Evolutionary conservation across 2,329 filamentous ascomycete genomes (phyloP).

Genomic region (Colletotrichum zoysiae): DNA sequence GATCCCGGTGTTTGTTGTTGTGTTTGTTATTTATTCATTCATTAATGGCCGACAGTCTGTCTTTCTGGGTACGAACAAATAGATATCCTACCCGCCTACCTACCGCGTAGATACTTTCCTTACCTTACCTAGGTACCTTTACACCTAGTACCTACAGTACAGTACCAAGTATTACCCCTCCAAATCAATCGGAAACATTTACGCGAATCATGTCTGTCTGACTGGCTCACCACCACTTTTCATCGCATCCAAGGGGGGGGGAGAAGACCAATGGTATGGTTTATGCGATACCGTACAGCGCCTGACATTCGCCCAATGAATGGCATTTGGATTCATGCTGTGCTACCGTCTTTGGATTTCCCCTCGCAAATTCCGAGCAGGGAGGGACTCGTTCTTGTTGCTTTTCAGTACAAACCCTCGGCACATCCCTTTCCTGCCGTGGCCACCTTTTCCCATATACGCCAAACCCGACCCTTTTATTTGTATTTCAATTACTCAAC

Average conservation of each 20-base stretch:
- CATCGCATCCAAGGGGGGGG: neutral
- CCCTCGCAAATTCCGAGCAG: neutral
- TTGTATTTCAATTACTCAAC: conserved; percentile 56
- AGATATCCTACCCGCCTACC: neutral
- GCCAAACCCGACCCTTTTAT: conserved; percentile 13
- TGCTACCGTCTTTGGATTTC: neutral
- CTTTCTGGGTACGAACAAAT: neutral
- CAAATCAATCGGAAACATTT: neutral
- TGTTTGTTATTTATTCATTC: neutral
- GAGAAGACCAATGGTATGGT: conserved; percentile 1
- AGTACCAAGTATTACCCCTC: neutral
- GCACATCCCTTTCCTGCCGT: conserved; percentile 3
- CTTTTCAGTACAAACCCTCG: neutral
- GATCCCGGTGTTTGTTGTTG: neutral
- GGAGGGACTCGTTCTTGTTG: neutral
- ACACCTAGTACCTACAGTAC: no score
- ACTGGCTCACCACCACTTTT: neutral
- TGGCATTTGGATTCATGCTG: conserved; percentile 11
- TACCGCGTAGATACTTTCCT: no score
- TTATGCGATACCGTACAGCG: neutral
- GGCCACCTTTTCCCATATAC: conserved; percentile 7
- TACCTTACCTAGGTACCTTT: no score
- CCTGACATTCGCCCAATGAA: conserved; percentile 1
- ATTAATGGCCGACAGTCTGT: neutral
- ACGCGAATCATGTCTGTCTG: neutral